These are phyloP conservation scores for Crassisporium funariophilum DNA, from an alignment of 768 basidiomycete genomes.

Conservation along the genomic window DNA sequence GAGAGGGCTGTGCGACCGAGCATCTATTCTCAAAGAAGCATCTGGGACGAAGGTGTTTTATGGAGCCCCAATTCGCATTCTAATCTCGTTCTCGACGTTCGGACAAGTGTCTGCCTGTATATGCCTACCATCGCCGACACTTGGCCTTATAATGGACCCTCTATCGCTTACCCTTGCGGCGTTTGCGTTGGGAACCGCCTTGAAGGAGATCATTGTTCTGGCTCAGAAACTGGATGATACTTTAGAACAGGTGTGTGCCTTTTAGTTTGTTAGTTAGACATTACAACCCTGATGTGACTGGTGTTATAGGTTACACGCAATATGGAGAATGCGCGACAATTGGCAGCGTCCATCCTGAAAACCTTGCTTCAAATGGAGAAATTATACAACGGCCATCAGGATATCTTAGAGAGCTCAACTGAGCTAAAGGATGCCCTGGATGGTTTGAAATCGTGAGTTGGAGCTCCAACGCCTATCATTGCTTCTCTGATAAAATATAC, in stretches of 20 bases:
- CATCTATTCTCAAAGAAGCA: too few species aligned
- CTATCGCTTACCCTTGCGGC: background rate
- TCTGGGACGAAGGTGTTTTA: too few species aligned
- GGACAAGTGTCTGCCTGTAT: too few species aligned
- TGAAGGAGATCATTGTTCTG: background rate
- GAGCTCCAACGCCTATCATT: background rate
- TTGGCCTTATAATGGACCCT: background rate
- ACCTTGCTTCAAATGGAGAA: background rate
- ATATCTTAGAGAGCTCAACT: conserved; percentile 1
- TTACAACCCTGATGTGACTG: too few species aligned
- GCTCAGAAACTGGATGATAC: background rate
- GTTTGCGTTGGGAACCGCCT: background rate
- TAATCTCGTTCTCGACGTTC: too few species aligned
- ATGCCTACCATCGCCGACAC: background rate
- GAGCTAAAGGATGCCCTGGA: conserved; percentile 7
- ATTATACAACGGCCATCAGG: conserved; percentile 11
- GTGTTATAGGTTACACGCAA: background rate
- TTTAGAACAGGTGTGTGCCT: conserved; percentile 1
- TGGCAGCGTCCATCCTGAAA: conserved; percentile 5
- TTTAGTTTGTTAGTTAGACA: too few species aligned
- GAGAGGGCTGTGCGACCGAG: too few species aligned
- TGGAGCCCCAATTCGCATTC: too few species aligned
- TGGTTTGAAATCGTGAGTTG: conserved; percentile 7
- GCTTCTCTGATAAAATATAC: too few species aligned
- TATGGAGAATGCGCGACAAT: conserved; percentile 1